Percentiles rank a stretch among this genome's conserved stretches.
Conservation (phyloP, 2,329 filamentous ascomycete genomes). For the Penicillium paneum region DNA sequence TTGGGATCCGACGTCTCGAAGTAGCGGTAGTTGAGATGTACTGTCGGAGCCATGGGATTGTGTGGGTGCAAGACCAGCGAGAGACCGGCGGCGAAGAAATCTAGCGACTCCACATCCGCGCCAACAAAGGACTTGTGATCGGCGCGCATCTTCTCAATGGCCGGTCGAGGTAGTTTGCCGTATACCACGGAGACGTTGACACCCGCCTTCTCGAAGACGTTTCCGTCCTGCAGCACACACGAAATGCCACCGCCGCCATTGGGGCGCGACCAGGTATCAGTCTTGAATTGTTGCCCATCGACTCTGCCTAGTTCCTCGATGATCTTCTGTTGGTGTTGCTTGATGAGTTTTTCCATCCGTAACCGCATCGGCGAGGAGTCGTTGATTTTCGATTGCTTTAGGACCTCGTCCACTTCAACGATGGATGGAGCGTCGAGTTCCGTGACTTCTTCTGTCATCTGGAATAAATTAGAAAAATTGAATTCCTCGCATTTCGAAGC, state of each 20-base stretch:
- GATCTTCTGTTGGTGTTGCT: conserved; percentile 85
- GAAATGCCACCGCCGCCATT: conserved; percentile 91
- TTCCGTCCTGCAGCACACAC: conserved; percentile 91
- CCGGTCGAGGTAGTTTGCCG: conserved; percentile 78
- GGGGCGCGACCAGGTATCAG: conserved; percentile 82
- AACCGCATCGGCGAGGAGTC: conserved; percentile 89
- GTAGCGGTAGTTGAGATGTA: conserved; percentile 97
- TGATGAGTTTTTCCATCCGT: conserved; percentile 95
- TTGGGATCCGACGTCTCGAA: conserved; percentile 91
- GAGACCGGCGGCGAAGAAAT: conserved; percentile 92
- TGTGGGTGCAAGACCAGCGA: conserved; percentile 89
- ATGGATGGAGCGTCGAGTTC: conserved; percentile 58
- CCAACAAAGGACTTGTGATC: conserved; percentile 88
- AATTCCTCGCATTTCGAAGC: background rate
- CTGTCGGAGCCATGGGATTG: conserved; percentile 96
- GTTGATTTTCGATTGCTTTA: conserved; percentile 72
- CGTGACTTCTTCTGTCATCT: conserved; percentile 39
- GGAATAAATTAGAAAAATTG: conserved; percentile 4
- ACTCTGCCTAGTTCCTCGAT: conserved; percentile 77
- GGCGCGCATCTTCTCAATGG: conserved; percentile 87
- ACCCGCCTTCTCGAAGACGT: conserved; percentile 96
- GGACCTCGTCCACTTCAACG: conserved; percentile 77
- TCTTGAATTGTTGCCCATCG: conserved; percentile 76
- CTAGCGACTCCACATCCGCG: conserved; percentile 72
- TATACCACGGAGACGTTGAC: conserved; percentile 96